Conservation (phyloP, 768 basidiomycete species). For the Boletus subparvulus region DNA sequence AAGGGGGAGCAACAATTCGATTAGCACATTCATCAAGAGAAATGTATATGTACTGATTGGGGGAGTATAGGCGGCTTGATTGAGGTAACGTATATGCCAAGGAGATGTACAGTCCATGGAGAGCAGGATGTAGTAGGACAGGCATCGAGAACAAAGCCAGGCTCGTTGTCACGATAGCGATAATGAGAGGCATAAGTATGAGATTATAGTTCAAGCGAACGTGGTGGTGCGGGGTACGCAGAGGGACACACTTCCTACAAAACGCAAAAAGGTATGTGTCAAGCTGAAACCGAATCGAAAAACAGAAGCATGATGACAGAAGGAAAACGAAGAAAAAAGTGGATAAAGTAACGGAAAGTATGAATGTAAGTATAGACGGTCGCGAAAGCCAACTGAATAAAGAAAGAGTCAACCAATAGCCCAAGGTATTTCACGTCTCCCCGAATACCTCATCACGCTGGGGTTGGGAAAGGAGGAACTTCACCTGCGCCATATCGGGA, state of each 20-base stretch:
- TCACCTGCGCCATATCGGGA: conserved; percentile 9
- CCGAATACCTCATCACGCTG: conserved; percentile 7
- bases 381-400: conserved; percentile 46
- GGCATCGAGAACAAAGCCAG: conserved; percentile 25
- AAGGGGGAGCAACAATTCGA: not conserved
- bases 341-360: conserved; percentile 29
- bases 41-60: conserved; percentile 12
- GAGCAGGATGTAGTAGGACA: conserved; percentile 14
- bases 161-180: conserved; percentile 26
- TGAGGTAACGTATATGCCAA: conserved; percentile 22
- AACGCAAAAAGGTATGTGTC: conserved; percentile 26
- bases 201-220: conserved; percentile 33
- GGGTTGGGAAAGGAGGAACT: not conserved
- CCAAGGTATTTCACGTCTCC: conserved; percentile 39
- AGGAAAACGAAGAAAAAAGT: conserved; percentile 26
- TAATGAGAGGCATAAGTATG: conserved; percentile 33
- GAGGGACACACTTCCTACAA: conserved; percentile 23
- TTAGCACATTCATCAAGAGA: conserved; percentile 11
- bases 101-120: conserved; percentile 24
- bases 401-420: conserved; percentile 63
- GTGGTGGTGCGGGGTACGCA: conserved; percentile 25
- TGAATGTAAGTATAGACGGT: conserved; percentile 26
- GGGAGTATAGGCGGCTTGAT: conserved; percentile 5
- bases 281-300: conserved; percentile 31
- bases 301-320: conserved; percentile 34